These are phyloP conservation scores for Xylaria sp. DNA, from an alignment of 2,329 filamentous ascomycete species.

Conservation along the genomic window DNA sequence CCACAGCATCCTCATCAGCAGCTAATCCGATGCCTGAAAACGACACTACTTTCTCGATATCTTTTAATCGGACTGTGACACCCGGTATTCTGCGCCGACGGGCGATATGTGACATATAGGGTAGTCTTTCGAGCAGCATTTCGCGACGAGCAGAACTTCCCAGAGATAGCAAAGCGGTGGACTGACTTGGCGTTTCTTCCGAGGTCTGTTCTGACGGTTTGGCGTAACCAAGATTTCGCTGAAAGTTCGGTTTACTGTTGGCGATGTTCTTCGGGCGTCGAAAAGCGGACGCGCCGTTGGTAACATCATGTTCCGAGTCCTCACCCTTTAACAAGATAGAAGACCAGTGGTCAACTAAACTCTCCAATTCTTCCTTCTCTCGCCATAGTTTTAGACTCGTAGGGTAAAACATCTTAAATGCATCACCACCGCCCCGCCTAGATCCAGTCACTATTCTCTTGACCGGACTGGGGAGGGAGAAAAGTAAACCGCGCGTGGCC, in stretches of 20 bases:
- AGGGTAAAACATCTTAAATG: constrained; percentile 93
- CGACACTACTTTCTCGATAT: constrained; percentile 74
- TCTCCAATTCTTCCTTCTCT: constrained; percentile 82
- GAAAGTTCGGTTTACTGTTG: constrained; percentile 34
- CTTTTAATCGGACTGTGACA: constrained; percentile 56
- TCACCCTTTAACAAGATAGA: constrained; percentile 68
- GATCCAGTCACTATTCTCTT: constrained; percentile 68
- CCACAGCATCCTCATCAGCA: constrained; percentile 46
- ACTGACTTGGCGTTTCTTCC: constrained; percentile 41
- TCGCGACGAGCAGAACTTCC: constrained; percentile 75
- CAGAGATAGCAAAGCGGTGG: constrained; percentile 62
- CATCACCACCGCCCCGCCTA: constrained; percentile 63
- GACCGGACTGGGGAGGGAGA: constrained; percentile 86
- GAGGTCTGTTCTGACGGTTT: constrained; percentile 43
- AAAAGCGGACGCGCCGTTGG: constrained; percentile 61
- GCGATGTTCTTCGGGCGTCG: constrained; percentile 53
- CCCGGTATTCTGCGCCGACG: constrained; percentile 53
- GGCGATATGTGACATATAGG: constrained; percentile 80
- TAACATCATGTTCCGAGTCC: constrained; percentile 52
- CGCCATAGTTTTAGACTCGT: constrained; percentile 85
- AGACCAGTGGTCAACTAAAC: constrained; percentile 75
- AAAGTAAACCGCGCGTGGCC: constrained; percentile 85
- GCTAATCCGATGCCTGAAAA: constrained; percentile 67
- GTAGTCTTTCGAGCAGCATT: constrained; percentile 84
- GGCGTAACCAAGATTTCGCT: constrained; percentile 36